Evolutionary conservation across 2,329 filamentous ascomycete species (phyloP), one percentile per base, ranked within the genome.

Genomic region (Xylariaceae sp.): DNA sequence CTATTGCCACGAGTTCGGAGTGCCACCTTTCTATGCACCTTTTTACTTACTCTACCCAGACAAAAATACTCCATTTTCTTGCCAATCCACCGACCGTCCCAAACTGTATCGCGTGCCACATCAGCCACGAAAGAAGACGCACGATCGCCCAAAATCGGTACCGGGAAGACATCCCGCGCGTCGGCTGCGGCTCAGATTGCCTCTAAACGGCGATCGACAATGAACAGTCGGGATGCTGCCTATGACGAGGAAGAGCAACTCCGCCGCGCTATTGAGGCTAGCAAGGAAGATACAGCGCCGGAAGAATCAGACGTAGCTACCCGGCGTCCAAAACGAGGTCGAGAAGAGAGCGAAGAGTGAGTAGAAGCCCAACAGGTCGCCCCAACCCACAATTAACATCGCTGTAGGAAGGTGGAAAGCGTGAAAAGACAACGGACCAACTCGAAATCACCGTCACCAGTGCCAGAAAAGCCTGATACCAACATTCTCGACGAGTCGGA

Each of bases 161-260:
- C 68, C 54, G 69, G 66, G 52, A 79, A 76, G 65, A 77, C 61
- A 57, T 76, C 67, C 48, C 77, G 71, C 33, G 69, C 69, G 38
- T 70, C 69, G 13, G 56, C 53, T 12, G 47, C 65, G 9, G 66
- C 65, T 30, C 73, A 78, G 38, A 74, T 36, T 34, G 36, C 77
- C 36, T 80, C 83, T 26, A 97, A 96, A 61, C 79, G 92, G 43
- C 78, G 92, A 18, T 95, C 88, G 14, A 98, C 92, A 5, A 96
- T 97, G 88, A 95, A 97, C 59, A 98, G 92, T 60, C 81, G 90
- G 46, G 85, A 88, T 61, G 89, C 90, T 29, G 90, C 88, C 15
- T 97, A 97, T 54, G 89, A 97, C 50, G 92, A 98, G 63, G 89
- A 94, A 53, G 88, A 94, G 60, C 82, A 89, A 55, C 64, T 98